Evolutionary conservation across 306 rosid genomes (phyloP), one percentile per base, ranked within the genome.

Genomic region (Gillenia trifoliata): DNA sequence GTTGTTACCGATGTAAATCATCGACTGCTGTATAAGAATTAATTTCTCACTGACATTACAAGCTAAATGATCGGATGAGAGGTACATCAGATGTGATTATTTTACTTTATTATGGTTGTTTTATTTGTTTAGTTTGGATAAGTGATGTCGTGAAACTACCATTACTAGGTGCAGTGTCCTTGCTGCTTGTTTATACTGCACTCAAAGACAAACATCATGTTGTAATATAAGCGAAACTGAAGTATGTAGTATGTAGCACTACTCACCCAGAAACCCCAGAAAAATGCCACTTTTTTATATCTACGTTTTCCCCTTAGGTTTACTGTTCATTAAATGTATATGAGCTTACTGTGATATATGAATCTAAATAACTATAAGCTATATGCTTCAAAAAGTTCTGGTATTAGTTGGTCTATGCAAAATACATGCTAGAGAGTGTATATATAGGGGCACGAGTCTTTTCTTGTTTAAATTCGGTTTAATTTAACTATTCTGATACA

Each of bases 401-500:
- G 19, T 25, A 25, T 25, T 57, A 57, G 64, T 57, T 57, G 31
- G 64, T 57, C 31, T 23, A 57, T 11, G n/a, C n/a, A 9, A 57
- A 25, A 25, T 57, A 25, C 30, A 23, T 57, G 30, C 3, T 5
- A 26, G 6, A 23, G 5, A 12, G 64, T 57, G 17, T 5, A 23
- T 57, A 30, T 8, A 23, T 29, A 20, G n/a, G 1, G 8, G 26
- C 28, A 13, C 7, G 12, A 55, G 23, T 55, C 22, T 55, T 55
- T 22, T 61, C 20, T 66, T 63, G 29, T 34, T 56, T 31, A 47
- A 12, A 33, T 23, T 67, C 23, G n/a, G 76, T 56, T 28, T 70
- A 36, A 26, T 47, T 66, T 45, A 38, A 64, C 43, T 41, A 68
- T 63, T 54, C 80, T 77, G 54, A 80, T 75, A 69, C 43, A 30